These are phyloP conservation scores for Lentinula boryana DNA, from an alignment of 768 basidiomycete genomes.

Conservation along the genomic window DNA sequence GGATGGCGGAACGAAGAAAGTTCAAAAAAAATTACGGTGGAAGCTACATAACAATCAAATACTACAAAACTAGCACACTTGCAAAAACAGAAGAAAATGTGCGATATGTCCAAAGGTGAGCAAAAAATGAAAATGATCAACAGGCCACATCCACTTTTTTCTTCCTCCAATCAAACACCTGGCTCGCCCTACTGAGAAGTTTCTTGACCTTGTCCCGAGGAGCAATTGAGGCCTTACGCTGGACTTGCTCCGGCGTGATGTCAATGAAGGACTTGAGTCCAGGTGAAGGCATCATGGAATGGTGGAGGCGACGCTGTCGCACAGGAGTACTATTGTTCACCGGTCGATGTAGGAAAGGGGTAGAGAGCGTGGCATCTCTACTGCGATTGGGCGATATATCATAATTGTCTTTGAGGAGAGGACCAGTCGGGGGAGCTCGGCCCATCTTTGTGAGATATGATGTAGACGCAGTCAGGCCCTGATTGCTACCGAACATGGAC, in stretches of 20 bases:
- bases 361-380: not conserved
- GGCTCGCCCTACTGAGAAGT: conserved; percentile 7
- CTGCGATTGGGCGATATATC: not conserved
- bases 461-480: not conserved
- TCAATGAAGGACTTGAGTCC: conserved; percentile 9
- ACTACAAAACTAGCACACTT: not conserved
- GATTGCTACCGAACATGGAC: not conserved
- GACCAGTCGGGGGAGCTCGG: not conserved
- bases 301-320: not conserved
- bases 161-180: conserved; percentile 4
- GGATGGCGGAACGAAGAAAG: not conserved
- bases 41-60: not conserved
- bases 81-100: not conserved
- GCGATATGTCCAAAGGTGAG: not conserved
- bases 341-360: conserved; percentile 8
- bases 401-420: not conserved
- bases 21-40: too few relatives aligned
- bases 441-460: not conserved
- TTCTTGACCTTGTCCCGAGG: not conserved
- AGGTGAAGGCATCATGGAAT: not conserved
- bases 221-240: not conserved
- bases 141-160: not conserved
- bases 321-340: not conserved
- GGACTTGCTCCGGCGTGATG: conserved; percentile 5
- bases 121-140: not conserved